These are phyloP conservation scores for Termitomyces eurrhizus DNA, from an alignment of 768 basidiomycete genomes.

Conservation along the genomic window DNA sequence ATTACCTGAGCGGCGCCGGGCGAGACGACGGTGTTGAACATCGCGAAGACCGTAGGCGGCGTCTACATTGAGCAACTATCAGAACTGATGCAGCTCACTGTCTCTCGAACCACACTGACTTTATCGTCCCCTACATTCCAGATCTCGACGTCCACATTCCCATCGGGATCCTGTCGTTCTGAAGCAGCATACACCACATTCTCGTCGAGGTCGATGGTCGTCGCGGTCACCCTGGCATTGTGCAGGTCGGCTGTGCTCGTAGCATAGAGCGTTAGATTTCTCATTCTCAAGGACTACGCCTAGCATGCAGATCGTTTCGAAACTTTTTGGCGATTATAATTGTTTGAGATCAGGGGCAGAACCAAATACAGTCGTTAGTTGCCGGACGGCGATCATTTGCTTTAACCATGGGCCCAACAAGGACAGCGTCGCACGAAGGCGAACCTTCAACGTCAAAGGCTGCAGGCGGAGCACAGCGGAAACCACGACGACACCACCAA, in stretches of 20 bases:
- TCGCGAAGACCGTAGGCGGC: conserved; percentile 26
- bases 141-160: conserved; percentile 53
- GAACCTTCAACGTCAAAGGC: conserved; percentile 12
- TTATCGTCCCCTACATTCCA: conserved; percentile 38
- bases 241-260: conserved; percentile 20
- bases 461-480: conserved; percentile 22
- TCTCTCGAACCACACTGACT: conserved; percentile 11
- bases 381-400: neutral
- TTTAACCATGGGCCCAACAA: conserved; percentile 18
- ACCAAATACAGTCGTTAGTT: conserved; percentile 13
- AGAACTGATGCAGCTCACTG: neutral
- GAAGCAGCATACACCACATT: conserved; percentile 55
- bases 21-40: conserved; percentile 30
- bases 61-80: conserved; percentile 9
- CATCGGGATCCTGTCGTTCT: conserved; percentile 42
- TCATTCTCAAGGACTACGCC: conserved; percentile 32
- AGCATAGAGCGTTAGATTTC: conserved; percentile 50
- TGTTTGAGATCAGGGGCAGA: conserved; percentile 8
- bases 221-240: conserved; percentile 37
- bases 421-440: conserved; percentile 10
- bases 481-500: conserved; percentile 20
- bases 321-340: conserved; percentile 13
- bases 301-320: neutral
- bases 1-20: conserved; percentile 44
- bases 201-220: conserved; percentile 63